Conservation (phyloP, 2,329 filamentous ascomycete species). For the Diaporthe sp. region DNA sequence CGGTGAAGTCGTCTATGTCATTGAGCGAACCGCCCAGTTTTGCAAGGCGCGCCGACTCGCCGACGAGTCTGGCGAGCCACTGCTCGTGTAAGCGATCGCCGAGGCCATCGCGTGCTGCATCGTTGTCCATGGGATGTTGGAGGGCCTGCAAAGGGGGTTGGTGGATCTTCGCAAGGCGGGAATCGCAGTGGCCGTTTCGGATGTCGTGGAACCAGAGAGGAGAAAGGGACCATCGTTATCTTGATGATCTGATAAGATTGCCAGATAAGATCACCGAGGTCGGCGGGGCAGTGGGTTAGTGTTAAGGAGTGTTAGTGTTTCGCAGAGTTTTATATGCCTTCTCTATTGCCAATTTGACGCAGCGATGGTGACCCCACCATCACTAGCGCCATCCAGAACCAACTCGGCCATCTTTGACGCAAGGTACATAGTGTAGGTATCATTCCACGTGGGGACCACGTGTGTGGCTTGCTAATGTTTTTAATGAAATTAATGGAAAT, state of each 20-base stretch:
- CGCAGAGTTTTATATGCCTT: accelerated
- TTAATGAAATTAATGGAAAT: not conserved
- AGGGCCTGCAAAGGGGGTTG: not conserved
- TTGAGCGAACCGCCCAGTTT: not conserved
- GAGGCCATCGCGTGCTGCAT: not conserved
- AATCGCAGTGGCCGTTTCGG: not conserved
- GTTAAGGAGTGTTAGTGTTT: not conserved
- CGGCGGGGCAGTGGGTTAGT: not conserved
- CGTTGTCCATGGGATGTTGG: not conserved
- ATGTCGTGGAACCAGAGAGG: conserved; percentile 16
- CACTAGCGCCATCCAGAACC: not conserved
- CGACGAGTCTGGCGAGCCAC: conserved; percentile 8
- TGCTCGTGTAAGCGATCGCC: not conserved
- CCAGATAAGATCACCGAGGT: not conserved
- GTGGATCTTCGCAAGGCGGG: conserved; percentile 2
- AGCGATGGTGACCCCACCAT: not conserved
- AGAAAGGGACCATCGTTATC: conserved; percentile 22
- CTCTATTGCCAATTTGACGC: not conserved
- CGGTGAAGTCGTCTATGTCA: conserved; percentile 6
- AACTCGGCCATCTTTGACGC: not conserved
- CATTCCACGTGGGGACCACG: not conserved
- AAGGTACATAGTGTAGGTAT: not conserved
- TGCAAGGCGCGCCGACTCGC: not conserved
- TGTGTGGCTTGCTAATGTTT: not conserved
- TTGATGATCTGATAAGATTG: conserved; percentile 37